Percentiles rank a stretch among this genome's conserved stretches.
Evolutionary conservation across 2,329 filamentous ascomycete genomes (phyloP).

Genomic region (Aspergillus sergii): DNA sequence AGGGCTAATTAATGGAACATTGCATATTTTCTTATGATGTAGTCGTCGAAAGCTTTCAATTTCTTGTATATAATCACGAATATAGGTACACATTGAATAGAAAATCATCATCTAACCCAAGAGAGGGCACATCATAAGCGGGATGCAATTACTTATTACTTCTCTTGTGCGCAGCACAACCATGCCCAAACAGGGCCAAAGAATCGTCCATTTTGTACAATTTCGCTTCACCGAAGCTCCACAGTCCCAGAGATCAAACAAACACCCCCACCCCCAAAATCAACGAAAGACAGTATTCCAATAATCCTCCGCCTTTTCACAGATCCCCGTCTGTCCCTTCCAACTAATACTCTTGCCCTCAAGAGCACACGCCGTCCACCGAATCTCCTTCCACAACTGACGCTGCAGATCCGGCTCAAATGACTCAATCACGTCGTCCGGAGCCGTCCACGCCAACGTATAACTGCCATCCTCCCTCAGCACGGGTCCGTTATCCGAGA

Average conservation of each 20-base stretch:
- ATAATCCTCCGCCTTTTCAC: conserved; percentile 34
- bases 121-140: background rate
- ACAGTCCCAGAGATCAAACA: background rate
- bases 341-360: conserved; percentile 36
- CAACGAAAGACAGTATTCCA: conserved; percentile 36
- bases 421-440: conserved; percentile 28
- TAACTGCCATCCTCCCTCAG: conserved; percentile 35
- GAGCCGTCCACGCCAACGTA: conserved; percentile 34
- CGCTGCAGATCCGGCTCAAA: conserved; percentile 40
- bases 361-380: conserved; percentile 40
- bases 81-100: background rate
- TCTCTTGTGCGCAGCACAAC: background rate
- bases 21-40: background rate
- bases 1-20: background rate
- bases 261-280: background rate
- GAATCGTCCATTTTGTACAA: background rate
- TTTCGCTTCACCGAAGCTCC: background rate
- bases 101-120: background rate
- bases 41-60: background rate
- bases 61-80: background rate
- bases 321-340: conserved; percentile 35
- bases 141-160: background rate
- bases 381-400: conserved; percentile 42
- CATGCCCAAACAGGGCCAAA: background rate
- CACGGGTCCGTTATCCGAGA: conserved; percentile 25